These are phyloP conservation scores for Macrolepiota fuliginosa DNA, from an alignment of 768 basidiomycete species.

Conservation along the genomic window DNA sequence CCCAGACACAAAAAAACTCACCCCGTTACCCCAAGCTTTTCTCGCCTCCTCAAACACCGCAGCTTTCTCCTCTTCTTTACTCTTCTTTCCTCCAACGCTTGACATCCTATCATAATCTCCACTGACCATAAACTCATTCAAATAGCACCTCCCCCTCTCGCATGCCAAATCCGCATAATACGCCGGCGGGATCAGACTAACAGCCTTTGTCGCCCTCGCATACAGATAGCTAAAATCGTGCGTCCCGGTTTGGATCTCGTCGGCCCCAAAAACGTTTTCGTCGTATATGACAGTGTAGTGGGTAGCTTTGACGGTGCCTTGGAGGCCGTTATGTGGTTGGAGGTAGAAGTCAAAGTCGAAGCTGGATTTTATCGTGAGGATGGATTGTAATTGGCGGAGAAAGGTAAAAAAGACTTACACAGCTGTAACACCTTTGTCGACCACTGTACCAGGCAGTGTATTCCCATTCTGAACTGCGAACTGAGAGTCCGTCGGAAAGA, in stretches of 20 bases:
- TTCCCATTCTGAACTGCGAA: conserved; percentile 68
- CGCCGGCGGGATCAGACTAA: conserved; percentile 76
- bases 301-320: conserved; percentile 69
- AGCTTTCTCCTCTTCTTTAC: conserved; percentile 35
- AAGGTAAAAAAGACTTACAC: conserved; percentile 38
- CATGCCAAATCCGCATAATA: conserved; percentile 84
- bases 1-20: conserved; percentile 24
- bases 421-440: conserved; percentile 75
- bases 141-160: conserved; percentile 73
- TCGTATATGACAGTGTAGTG: conserved; percentile 83
- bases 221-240: conserved; percentile 72
- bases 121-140: conserved; percentile 64
- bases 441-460: conserved; percentile 75
- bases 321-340: conserved; percentile 73
- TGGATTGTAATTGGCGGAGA: neutral
- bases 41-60: conserved; percentile 44
- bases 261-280: conserved; percentile 64
- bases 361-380: conserved; percentile 23
- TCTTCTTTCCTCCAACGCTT: conserved; percentile 20
- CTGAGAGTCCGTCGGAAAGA: conserved; percentile 51
- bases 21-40: conserved; percentile 51
- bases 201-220: conserved; percentile 80
- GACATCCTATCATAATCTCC: conserved; percentile 36
- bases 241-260: conserved; percentile 73
- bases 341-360: conserved; percentile 69